Base-by-base conservation (phyloP, 108 stramenopile genomes). In the Cyclotella choctawhatcheeana region DNA sequence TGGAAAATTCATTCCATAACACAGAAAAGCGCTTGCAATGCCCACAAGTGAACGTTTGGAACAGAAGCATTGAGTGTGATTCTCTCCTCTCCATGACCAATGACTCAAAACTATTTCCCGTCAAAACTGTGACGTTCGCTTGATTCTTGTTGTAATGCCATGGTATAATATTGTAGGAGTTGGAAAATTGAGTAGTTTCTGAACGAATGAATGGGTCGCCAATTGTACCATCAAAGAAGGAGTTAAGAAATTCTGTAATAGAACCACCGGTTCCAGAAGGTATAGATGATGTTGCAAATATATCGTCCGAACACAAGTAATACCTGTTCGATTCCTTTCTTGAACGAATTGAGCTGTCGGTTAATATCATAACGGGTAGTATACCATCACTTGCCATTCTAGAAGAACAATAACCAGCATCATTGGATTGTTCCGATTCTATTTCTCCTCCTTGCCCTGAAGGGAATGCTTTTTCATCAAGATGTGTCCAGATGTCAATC, bases 11-110 rank as follows among this genome's bases (percentile, higher is more conserved):
- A 67, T 89, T 89, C 86, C 86, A 92, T 3, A 89, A 40, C 21
- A 82, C 70, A 13, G 79, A 75, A 44, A 92, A 89, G 10, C 91
- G 84, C 64, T 92, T 92, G 75, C 88, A 92, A 64, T 92, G 91
- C 10, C 91, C 91, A 72, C 91, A 92, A 12, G 87, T 84, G 0
- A 84, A 81, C 27, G 85, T 58, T 50, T 85, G 78, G 2, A 89
- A 50, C 6, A 83, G 74, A 12, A 89, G 34, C 43, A 92, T 82
- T 17, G 82, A 77, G 66, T 92, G 87, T 10, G 67, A 65, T 24
- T 78, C 72, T 32, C 70, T 31, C 31, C 69, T 59, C 24, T 79
- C 69, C 71, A 82, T 77, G 0, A 85, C 75, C 72, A 75, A 60
- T 17, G 67, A 50, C 58, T 81, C 59, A 62, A 85, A 79, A 17